Evolutionary conservation across 805 yeast species (phyloP), one percentile per base, ranked within the genome.

Genomic region (Hanseniaspora thailandica): DNA sequence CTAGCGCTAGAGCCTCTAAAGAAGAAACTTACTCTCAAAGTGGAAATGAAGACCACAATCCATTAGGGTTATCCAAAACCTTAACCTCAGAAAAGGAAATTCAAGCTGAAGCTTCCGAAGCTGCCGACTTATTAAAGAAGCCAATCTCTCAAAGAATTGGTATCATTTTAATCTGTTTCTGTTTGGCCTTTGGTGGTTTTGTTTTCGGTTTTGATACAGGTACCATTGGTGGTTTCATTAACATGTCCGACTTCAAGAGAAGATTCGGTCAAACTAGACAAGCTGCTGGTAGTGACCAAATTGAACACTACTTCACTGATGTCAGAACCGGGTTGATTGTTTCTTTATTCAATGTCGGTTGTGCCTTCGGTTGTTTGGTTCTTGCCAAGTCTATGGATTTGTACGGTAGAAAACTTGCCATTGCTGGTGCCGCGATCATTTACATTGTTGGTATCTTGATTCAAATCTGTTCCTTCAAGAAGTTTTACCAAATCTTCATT

Each of bases 191-290:
- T 58, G 82, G 84, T 62, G 87, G 86, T 46, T 80, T 77, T 61
- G 80, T 80, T 39, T 81, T 78, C 61, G 87, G 87, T 56, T 82
- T 82, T 76, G 87, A 82, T 70, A 82, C 86, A 47, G 87, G 87
- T 69, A 81, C 86, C 57, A 77, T 81, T 65, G 80, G 84, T 38
- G 86, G 86, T 58, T 78, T 82, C 61, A 78, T 81, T 45, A 77
- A 77, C 63, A 77, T 81, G 80, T 59, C 71, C 10, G 78, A 79
- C 56, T 81, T 76, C 66, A 62, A 68, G 50, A 54, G 59, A 20
- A 69, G 81, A 60, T 80, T 81, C 59, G 86, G 84, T 61, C 66
- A 70, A 57, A 71, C 73, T 57, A 20, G 62, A 1, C 57, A 68
- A 54, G 46, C 62, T 20, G 59, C 48, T 28, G 53, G 62, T 17